Evolutionary conservation across 2,329 filamentous ascomycete species (phyloP), one percentile per base, ranked within the genome.

Genomic region (Fusarium praegraminearum): DNA sequence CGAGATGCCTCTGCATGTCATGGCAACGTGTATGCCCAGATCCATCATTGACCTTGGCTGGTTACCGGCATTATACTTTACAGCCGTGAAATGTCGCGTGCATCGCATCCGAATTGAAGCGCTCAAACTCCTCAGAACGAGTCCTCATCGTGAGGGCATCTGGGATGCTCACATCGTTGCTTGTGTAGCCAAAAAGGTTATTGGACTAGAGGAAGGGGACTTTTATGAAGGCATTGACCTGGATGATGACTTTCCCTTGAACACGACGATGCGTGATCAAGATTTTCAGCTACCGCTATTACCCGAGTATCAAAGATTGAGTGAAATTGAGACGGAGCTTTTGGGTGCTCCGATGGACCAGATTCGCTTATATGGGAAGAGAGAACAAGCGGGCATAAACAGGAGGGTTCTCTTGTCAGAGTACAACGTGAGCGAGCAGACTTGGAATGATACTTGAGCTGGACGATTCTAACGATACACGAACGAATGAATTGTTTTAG

Each of bases 31-130:
- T 36, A 78, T 79, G 70, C 73, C 77, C n/a, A 63, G 70, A 11
- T 78, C 79, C 3, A 77, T 80, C 16, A 68, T 76, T 7, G 83
- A 85, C 58, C 75, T 83, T 12, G 83, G 83, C 11, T 83, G 81
- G 74, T 77, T 84, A 12, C 76, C 82, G 9, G 79, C 82, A 0
- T 76, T 85, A 4, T 85, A 84, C 62, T 85, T 79, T 62, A 71
- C 79, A 3, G 83, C 82, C 1, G 57, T 83, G 5, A 85, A 86
- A 62, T 87, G 84, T 43, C 82, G 85, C 1, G 73, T 80, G 3
- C 79, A 78, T 41, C 71, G 73, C 6, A 72, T 85, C 11, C 78
- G 84, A 36, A 62, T 76, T 0, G 80, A 82, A 36, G 82, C 82
- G 0, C 67, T 81, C 2, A 67, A 61, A 4, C 60, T 83, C 1